Conservation (phyloP, 169 alveolate genomes). For the Eimeria necatrix region DNA sequence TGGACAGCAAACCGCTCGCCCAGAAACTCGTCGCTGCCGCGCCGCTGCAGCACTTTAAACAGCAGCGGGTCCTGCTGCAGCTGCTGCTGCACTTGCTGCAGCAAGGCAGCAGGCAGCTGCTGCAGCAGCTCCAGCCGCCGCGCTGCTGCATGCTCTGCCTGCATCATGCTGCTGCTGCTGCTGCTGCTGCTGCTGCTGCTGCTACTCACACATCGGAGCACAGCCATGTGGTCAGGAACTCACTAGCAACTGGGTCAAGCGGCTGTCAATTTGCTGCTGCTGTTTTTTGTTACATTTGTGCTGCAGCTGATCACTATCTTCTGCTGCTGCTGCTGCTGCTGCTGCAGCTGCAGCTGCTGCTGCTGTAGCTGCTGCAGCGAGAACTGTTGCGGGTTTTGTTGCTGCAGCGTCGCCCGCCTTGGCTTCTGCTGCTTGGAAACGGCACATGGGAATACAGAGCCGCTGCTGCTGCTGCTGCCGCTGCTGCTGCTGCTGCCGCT, state of each 20-base stretch:
- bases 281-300: neutral
- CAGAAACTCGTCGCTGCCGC: constrained; percentile 53
- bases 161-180: constrained; percentile 9
- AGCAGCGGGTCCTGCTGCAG: constrained; percentile 70
- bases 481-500: constrained; percentile 17
- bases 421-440: no score
- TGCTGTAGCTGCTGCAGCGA: neutral
- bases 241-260: no score
- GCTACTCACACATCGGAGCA: neutral
- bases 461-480: no score
- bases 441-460: no score
- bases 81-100: constrained; percentile 63
- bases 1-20: constrained; percentile 28
- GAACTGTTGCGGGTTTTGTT: neutral
- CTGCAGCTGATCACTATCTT: neutral
- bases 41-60: constrained; percentile 60
- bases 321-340: neutral
- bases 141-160: neutral
- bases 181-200: constrained; percentile 58
- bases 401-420: no score
- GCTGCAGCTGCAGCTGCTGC: neutral
- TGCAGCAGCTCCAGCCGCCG: constrained; percentile 59
- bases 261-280: neutral
- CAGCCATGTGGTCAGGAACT: no score
- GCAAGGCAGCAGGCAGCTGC: constrained; percentile 51